Conservation (phyloP, 768 basidiomycete species). For the Omphalotus guepiniiformis region DNA sequence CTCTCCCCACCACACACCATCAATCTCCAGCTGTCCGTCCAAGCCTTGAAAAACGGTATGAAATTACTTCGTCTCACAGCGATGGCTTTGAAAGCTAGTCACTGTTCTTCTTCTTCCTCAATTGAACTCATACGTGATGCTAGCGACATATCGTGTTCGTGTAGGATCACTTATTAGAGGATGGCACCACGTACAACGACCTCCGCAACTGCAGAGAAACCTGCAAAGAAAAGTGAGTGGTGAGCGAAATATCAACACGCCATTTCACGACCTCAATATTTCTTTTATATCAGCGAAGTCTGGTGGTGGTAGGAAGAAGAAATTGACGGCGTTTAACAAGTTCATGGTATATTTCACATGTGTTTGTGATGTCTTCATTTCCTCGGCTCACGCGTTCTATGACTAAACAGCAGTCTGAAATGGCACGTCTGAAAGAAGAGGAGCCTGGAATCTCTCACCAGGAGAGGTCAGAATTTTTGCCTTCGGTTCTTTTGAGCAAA, state of each 20-base stretch:
- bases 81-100: too few relatives aligned
- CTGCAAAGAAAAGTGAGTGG: constrained; percentile 53
- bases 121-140: too few relatives aligned
- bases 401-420: constrained; percentile 59
- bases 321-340: constrained; percentile 73
- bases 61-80: too few relatives aligned
- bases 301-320: constrained; percentile 45
- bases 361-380: neutral
- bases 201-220: constrained; percentile 41
- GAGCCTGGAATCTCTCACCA: constrained; percentile 70
- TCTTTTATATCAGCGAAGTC: constrained; percentile 39
- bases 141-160: neutral
- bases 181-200: constrained; percentile 43
- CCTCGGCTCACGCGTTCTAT: too few relatives aligned
- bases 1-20: constrained; percentile 42
- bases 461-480: constrained; percentile 50
- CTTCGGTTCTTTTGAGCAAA: neutral
- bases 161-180: constrained; percentile 7
- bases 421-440: constrained; percentile 73
- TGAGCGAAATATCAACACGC: constrained; percentile 8
- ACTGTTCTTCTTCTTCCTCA: neutral
- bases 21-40: constrained; percentile 16
- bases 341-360: constrained; percentile 50
- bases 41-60: too few relatives aligned
- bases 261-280: constrained; percentile 15